Evolutionary conservation across 2,329 filamentous ascomycete genomes (phyloP), one percentile per base, ranked within the genome.

Genomic region (Amesomyces nigricolor): DNA sequence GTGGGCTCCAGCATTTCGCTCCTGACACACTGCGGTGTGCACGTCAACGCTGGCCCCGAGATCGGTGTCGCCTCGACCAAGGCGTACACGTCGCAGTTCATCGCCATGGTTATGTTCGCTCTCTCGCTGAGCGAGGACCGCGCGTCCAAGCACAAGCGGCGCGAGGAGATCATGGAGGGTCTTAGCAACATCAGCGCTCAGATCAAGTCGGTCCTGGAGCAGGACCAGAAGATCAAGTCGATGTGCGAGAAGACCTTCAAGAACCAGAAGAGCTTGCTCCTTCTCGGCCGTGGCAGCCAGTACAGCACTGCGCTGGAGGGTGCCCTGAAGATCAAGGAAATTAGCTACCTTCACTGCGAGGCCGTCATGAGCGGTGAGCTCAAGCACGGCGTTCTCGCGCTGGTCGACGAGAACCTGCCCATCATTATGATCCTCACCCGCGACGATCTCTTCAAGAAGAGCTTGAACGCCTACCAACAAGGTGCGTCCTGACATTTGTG

Each of bases 101-200:
- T 99, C 69, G 95, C 94, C 72, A 96, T 99, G 91, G 88, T 97
- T 76, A 99, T 99, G 94, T 97, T 99, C 68, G 94, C 94, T 6
- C 80, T 99, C 61, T 96, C 91, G 30, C 83, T 99, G 56, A 94
- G 89, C 68, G 94, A 99, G 77, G 94, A 99, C 74, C 89, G 94
- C 65, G 89, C 91, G 42, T 96, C 91, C 64, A 99, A 99, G 83
- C 83, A 87, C 67, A 84, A 88, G 77, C 85, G 92, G 69, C 88
- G 94, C 32, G 85, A 94, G 74, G 91, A 96, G 75, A 97, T 99
- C 69, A 96, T 99, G 81, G 87, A 95, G 65, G 92, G 94, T 66
- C 85, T 99, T 30, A 80, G 82, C 67, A 87, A 89, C 68, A 83
- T 99, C 68, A 96, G 91, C 7, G 83, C 82, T 40, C 94, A 99